Conservation (phyloP, 2,329 filamentous ascomycete genomes). For the Pseudogymnoascus sp. region DNA sequence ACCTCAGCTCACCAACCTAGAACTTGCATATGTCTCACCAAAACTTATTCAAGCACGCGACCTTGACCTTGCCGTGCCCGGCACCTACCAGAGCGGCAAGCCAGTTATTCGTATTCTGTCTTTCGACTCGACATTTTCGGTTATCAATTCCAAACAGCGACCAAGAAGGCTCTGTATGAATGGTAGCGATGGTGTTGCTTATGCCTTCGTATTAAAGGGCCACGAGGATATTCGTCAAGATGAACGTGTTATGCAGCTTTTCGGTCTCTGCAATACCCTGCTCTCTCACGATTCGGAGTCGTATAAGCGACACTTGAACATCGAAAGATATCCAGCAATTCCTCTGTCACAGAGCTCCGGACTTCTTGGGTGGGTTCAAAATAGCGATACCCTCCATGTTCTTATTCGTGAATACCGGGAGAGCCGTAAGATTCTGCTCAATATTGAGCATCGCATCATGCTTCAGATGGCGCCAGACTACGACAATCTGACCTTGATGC, state of each 20-base stretch:
- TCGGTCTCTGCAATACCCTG: constrained; percentile 93
- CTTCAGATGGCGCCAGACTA: constrained; percentile 99
- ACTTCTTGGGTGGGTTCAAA: constrained; percentile 90
- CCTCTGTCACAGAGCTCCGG: constrained; percentile 94
- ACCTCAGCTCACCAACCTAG: constrained; percentile 83
- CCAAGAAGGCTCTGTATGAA: constrained; percentile 80
- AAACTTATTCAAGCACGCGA: constrained; percentile 78
- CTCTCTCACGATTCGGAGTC: constrained; percentile 89
- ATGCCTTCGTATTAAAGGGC: constrained; percentile 91
- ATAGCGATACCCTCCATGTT: constrained; percentile 94
- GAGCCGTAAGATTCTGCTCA: constrained; percentile 91
- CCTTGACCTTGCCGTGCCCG: constrained; percentile 89
- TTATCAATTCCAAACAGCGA: constrained; percentile 95
- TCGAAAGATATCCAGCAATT: constrained; percentile 93
- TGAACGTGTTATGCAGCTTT: constrained; percentile 98
- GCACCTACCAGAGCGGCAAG: constrained; percentile 73
- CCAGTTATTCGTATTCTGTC: constrained; percentile 77
- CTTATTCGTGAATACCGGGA: constrained; percentile 97
- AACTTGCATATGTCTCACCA: constrained; percentile 93
- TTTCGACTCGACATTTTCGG: constrained; percentile 81
- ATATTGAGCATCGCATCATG: constrained; percentile 99
- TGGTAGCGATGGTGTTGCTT: constrained; percentile 80
- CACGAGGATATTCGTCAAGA: constrained; percentile 99
- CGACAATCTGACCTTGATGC: constrained; percentile 97
- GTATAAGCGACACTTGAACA: constrained; percentile 93